A percentile compares a stretch with the other conserved stretches of the same genome.
These are phyloP conservation scores for Vicia sativa DNA, from an alignment of 306 rosid genomes.

Conservation along the genomic window DNA sequence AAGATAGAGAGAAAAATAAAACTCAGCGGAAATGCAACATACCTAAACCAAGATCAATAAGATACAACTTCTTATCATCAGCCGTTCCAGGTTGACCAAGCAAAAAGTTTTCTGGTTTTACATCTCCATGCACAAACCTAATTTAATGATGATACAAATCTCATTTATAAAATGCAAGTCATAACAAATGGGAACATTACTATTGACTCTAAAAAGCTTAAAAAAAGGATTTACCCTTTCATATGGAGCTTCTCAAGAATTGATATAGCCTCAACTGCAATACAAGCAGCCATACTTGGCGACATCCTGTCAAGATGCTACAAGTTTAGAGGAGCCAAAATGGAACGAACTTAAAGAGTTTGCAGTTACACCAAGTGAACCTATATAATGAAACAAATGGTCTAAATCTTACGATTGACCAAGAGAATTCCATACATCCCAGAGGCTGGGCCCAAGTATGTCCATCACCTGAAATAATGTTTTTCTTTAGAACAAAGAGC, in stretches of 20 bases:
- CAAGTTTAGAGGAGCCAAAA: constrained; percentile 32
- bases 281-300: constrained; percentile 91
- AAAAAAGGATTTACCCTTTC: constrained; percentile 67
- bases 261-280: constrained; percentile 94
- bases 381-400: constrained; percentile 28
- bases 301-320: constrained; percentile 69
- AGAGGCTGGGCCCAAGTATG: constrained; percentile 95
- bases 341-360: background rate
- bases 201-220: constrained; percentile 2
- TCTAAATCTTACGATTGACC: constrained; percentile 75
- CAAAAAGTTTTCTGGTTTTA: constrained; percentile 93
- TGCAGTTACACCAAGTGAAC: constrained; percentile 5
- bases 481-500: constrained; percentile 40
- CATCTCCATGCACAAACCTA: constrained; percentile 97
- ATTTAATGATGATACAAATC: constrained; percentile 26
- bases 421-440: constrained; percentile 90
- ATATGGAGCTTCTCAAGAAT: constrained; percentile 93
- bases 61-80: constrained; percentile 91
- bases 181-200: constrained; percentile 25
- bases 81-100: constrained; percentile 90
- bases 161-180: constrained; percentile 12
- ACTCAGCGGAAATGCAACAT: constrained; percentile 35
- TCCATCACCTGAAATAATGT: constrained; percentile 80
- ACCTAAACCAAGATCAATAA: constrained; percentile 94
- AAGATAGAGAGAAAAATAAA: constrained; percentile 1